A percentile compares a stretch with the other conserved stretches of the same genome.
These are phyloP conservation scores for Ceratobasidium sp. DNA, from an alignment of 1,284 basidiomycete species.

Conservation along the genomic window DNA sequence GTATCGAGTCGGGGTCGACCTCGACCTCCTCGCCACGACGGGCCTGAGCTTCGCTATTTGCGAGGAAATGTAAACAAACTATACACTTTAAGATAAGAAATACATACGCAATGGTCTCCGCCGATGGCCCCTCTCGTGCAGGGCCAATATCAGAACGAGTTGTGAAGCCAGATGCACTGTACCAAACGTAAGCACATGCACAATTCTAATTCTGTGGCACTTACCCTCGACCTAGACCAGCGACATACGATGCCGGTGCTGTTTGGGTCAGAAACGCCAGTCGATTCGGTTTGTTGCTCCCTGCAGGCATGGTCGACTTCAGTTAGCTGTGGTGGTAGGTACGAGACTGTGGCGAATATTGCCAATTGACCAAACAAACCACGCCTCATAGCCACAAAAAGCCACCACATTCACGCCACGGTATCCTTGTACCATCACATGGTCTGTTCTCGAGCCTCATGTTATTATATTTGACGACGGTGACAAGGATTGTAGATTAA, in stretches of 20 bases:
- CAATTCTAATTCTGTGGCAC: constrained; percentile 52
- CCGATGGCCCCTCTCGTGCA: constrained; percentile 92
- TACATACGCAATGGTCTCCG: constrained; percentile 85
- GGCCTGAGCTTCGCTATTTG: constrained; percentile 78
- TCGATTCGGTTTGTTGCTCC: constrained; percentile 70
- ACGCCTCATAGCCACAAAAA: background rate
- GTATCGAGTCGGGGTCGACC: constrained; percentile 88
- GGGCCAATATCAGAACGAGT: constrained; percentile 99
- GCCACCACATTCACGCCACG: no score
- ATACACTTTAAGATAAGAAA: constrained; percentile 32
- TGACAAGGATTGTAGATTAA: no score
- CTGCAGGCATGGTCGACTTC: constrained; percentile 43
- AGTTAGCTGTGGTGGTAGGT: constrained; percentile 15
- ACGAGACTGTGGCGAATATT: constrained; percentile 12
- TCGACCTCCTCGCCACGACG: constrained; percentile 88
- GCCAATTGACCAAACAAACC: constrained; percentile 7
- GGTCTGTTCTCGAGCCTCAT: no score
- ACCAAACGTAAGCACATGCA: constrained; percentile 8
- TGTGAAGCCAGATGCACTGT: constrained; percentile 95
- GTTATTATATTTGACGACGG: no score
- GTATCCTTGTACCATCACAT: no score
- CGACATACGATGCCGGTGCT: constrained; percentile 93
- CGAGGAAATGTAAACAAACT: background rate
- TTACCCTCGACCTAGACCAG: constrained; percentile 94
- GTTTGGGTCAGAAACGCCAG: constrained; percentile 86